Percentiles rank a stretch among this genome's conserved stretches.
Evolutionary conservation across 257 asterid species (phyloP).

Genomic region (Nicotiana tabacum): DNA sequence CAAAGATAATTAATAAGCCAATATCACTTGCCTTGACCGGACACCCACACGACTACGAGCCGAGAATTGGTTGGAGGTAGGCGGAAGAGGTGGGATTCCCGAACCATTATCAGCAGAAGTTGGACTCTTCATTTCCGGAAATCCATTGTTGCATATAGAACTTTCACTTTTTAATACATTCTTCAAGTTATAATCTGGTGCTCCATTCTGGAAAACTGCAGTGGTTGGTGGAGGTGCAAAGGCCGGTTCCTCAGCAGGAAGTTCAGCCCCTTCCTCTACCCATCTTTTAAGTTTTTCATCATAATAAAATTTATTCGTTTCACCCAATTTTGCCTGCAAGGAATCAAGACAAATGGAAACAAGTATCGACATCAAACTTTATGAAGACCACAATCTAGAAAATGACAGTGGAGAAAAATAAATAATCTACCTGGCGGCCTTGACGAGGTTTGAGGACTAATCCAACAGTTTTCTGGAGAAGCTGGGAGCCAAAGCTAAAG

Average conservation of each 20-base stretch:
- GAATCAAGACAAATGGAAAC: neutral
- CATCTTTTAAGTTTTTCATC: constrained; percentile 91
- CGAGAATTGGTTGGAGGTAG: constrained; percentile 82
- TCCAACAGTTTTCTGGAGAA: constrained; percentile 44
- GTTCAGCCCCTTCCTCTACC: constrained; percentile 92
- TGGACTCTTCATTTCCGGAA: constrained; percentile 58
- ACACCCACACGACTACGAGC: constrained; percentile 82
- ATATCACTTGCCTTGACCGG: constrained; percentile 67
- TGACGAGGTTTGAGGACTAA: constrained; percentile 34
- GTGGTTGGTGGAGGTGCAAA: constrained; percentile 79
- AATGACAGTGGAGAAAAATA: neutral
- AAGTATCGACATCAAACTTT: neutral
- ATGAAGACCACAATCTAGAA: constrained; percentile 1
- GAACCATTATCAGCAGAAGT: constrained; percentile 42
- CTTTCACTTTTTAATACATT: constrained; percentile 57
- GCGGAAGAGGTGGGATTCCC: constrained; percentile 96
- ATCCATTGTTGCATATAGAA: constrained; percentile 37
- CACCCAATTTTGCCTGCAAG: constrained; percentile 90
- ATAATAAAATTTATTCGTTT: constrained; percentile 72
- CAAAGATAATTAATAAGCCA: neutral
- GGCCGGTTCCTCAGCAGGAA: constrained; percentile 62
- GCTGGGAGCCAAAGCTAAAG: constrained; percentile 32
- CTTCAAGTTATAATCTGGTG: constrained; percentile 61
- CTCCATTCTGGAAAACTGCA: constrained; percentile 77
- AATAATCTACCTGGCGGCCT: constrained; percentile 34